A percentile compares a stretch with the other conserved stretches of the same genome.
These are phyloP conservation scores for Leptographium lundbergii DNA, from an alignment of 2,329 filamentous ascomycete species.

Conservation along the genomic window DNA sequence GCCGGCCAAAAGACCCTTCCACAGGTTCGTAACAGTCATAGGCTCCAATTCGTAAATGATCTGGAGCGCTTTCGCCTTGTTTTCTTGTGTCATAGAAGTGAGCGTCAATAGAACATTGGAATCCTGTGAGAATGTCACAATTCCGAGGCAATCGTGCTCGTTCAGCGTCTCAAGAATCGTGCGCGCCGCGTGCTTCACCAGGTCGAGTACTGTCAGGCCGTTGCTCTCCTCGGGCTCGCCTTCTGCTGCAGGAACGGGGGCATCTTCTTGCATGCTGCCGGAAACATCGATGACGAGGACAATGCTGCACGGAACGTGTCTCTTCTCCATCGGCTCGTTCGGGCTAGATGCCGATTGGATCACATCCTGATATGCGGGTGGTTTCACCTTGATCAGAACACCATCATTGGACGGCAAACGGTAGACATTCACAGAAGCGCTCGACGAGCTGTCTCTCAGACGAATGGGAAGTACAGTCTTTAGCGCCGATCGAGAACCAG, in stretches of 20 bases:
- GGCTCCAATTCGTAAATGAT: constrained; percentile 30
- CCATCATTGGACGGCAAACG: background rate
- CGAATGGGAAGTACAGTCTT: background rate
- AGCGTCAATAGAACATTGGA: constrained; percentile 27
- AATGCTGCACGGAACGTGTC: constrained; percentile 43
- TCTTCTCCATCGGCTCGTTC: background rate
- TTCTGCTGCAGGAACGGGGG: constrained; percentile 29
- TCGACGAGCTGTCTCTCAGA: background rate
- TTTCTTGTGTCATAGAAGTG: constrained; percentile 29
- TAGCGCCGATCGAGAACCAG: background rate
- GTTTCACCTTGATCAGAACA: background rate
- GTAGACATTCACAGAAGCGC: background rate
- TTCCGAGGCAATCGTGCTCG: constrained; percentile 40
- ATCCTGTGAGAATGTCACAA: constrained; percentile 38
- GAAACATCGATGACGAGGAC: constrained; percentile 51
- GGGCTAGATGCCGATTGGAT: background rate
- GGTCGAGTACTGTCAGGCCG: constrained; percentile 42
- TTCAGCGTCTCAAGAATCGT: constrained; percentile 43
- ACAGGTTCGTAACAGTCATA: constrained; percentile 37
- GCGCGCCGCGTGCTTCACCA: constrained; percentile 45
- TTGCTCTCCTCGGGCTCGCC: constrained; percentile 30
- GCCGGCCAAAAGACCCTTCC: constrained; percentile 41
- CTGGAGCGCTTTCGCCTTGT: constrained; percentile 29
- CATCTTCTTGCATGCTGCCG: constrained; percentile 36
- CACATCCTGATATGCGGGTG: background rate